A percentile compares a stretch with the other conserved stretches of the same genome.
phyloP scores from a whole-genome alignment of 805 yeast genomes.

The Blastobotrys parvus region DNA sequence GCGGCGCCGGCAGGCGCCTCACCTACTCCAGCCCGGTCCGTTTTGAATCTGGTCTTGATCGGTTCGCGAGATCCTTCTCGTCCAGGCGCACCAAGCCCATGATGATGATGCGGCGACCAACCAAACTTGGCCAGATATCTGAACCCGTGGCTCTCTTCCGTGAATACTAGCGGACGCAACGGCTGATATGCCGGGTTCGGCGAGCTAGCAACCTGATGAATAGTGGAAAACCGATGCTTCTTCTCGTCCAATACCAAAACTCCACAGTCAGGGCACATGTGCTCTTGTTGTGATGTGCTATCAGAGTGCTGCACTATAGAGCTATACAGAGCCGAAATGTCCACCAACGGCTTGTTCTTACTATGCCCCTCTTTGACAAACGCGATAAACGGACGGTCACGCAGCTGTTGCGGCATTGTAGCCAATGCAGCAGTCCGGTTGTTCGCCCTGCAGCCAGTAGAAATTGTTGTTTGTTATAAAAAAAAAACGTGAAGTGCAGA shows the following conservation, averaged over 20 bases:
- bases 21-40: constrained; percentile 7
- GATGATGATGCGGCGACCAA: constrained; percentile 10
- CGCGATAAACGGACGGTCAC: background rate
- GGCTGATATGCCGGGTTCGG: constrained; percentile 4
- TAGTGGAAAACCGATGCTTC: constrained; percentile 5
- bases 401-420: no score
- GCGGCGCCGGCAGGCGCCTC: no score
- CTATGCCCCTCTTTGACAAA: background rate
- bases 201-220: constrained; percentile 3
- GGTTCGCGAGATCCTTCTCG: constrained; percentile 10
- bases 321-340: background rate
- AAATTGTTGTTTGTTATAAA: no score
- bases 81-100: constrained; percentile 11
- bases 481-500: no score
- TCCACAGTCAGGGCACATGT: constrained; percentile 4
- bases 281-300: no score
- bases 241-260: background rate
- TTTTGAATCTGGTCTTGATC: constrained; percentile 4
- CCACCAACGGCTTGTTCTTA: background rate
- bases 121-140: constrained; percentile 9
- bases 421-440: no score
- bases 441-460: no score
- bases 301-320: background rate
- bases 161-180: constrained; percentile 1
- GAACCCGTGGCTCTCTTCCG: constrained; percentile 1